Percentiles rank a stretch among this genome's conserved stretches.
phyloP scores from a whole-genome alignment of 2,329 filamentous ascomycete species.

The Epichloe brachyelytri region DNA sequence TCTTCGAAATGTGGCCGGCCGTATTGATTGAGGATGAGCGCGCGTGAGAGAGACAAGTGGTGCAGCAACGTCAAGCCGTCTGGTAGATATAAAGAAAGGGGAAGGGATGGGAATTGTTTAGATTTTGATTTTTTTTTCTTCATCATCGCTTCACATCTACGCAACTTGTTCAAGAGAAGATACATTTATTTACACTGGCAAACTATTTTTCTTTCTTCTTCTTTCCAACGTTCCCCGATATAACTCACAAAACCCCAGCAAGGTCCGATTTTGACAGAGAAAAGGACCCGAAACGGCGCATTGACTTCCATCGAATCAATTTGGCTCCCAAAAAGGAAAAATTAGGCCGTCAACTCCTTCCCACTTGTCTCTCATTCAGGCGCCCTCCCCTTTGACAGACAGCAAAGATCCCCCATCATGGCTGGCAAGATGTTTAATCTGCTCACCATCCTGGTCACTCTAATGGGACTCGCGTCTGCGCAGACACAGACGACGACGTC shows the following conservation, averaged over 20 bases:
- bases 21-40: neutral
- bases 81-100: neutral
- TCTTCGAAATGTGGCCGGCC: neutral
- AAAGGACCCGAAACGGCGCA: no score
- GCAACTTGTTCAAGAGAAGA: neutral
- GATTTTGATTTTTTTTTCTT: neutral
- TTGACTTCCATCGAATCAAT: no score
- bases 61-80: neutral
- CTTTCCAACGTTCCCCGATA: no score
- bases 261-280: no score
- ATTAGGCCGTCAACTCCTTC: neutral
- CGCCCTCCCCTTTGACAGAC: neutral
- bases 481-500: conserved; percentile 1
- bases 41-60: neutral
- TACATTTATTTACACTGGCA: neutral
- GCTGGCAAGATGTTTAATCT: neutral
- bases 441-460: neutral
- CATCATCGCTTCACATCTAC: neutral
- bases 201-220: neutral
- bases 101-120: neutral
- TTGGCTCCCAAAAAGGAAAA: no score
- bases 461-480: conserved; percentile 1
- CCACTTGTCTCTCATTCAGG: neutral
- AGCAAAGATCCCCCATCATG: neutral
- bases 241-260: no score